Base-by-base conservation (phyloP, 2,329 filamentous ascomycete genomes). In the Beauveria asiatica region DNA sequence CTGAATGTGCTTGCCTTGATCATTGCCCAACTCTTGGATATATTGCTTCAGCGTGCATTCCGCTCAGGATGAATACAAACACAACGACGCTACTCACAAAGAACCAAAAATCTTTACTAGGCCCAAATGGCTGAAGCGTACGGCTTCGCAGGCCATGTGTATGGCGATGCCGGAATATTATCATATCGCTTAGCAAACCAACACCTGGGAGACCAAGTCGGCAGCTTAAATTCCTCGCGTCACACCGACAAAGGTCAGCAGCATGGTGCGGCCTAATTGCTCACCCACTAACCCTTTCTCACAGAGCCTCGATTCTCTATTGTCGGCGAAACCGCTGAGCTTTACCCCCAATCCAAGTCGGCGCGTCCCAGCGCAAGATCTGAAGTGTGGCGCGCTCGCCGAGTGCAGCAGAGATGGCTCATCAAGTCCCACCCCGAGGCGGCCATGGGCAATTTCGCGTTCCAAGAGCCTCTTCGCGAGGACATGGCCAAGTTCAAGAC, bases 341-440 rank as follows among this genome's bases (percentile, higher is more conserved):
- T 74, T 1, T 75, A 74, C 61, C 67, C 71, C 10, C 64, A 71
- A 17, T 72, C 71, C 19, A 74, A 65, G 53, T 60, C 64, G 5
- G 57, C 63, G 11, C n/a, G 64, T 7, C 67, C 68, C 0, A 62
- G 67, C 11, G 44, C 57, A 21, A 65, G 67, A n/a, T 68, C 68
- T 6, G 65, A 65, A 3, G 61, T 70, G 4, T 71, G 69, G 68
- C 60, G 68, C 59, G 67, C 69, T 63, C 67, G 71, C 25, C 66
- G 70, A 60, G 62, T 68, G 5, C 78, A 81, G 61, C 72, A 71
- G 53, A 73, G 73, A 70, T 84, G 80, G 80, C 75, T 85, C 3
- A 67, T 76, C 49, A 78, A 78, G 46, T 70, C 71, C 37, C 73
- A 80, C n/a, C 81, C 83, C 1, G 79, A 82, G 61, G 78, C 79